Percentiles rank a stretch among this genome's conserved stretches.
phyloP scores from a whole-genome alignment of 495 filamentous ascomycete genomes.

The Aspergillus leporis region DNA sequence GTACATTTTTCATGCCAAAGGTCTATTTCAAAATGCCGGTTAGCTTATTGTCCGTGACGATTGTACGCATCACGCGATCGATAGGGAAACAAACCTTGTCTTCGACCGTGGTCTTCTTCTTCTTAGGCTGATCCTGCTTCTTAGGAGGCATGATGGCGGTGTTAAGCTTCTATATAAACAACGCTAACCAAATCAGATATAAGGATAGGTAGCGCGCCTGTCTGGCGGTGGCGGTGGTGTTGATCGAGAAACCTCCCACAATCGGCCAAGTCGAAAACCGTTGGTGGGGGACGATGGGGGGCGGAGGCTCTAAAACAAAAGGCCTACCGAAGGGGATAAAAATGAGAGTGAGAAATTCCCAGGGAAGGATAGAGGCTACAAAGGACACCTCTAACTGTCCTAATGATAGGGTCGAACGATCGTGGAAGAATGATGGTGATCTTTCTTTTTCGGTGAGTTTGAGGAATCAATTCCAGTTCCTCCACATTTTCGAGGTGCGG shows the following conservation, averaged over 20 bases:
- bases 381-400: background rate
- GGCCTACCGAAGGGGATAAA: background rate
- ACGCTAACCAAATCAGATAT: slow-evolving; percentile 1
- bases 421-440: background rate
- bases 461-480: slow-evolving; percentile 1
- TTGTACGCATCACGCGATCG: slow-evolving; percentile 2
- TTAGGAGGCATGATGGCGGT: slow-evolving; percentile 86
- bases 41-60: slow-evolving; percentile 14
- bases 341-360: background rate
- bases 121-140: slow-evolving; percentile 64
- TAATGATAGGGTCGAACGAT: background rate
- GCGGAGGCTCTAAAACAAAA: background rate
- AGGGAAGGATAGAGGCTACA: background rate
- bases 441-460: background rate
- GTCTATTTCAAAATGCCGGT: slow-evolving; percentile 48
- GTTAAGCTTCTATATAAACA: slow-evolving; percentile 13
- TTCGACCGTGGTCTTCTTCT: slow-evolving; percentile 75
- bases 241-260: background rate
- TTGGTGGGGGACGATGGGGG: background rate
- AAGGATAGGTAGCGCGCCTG: background rate
- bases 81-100: slow-evolving; percentile 65
- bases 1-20: slow-evolving; percentile 98
- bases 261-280: slow-evolving; percentile 8
- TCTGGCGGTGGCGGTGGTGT: background rate
- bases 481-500: slow-evolving; percentile 13